phyloP scores from a whole-genome alignment of 1,139 yeast genomes.

The Pneumocystis canis region DNA sequence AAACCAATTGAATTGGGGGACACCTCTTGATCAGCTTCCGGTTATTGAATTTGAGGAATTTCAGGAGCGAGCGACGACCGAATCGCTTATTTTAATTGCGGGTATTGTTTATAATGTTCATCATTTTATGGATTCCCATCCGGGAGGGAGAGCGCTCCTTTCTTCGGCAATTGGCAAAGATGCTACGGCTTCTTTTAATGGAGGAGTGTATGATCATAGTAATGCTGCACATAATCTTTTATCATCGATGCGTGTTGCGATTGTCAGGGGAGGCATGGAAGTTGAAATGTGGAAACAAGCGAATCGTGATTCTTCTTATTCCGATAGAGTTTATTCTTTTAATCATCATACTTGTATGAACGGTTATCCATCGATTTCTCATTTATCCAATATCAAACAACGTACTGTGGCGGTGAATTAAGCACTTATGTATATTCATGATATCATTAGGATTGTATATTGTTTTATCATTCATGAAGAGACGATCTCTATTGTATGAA shows the following conservation, averaged over 20 bases:
- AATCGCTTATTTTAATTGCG: constrained; percentile 62
- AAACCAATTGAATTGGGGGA: constrained; percentile 79
- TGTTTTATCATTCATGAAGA: too few species aligned
- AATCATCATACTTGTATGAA: constrained; percentile 49
- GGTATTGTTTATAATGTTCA: constrained; percentile 93
- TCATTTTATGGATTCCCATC: constrained; percentile 76
- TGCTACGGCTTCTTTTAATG: constrained; percentile 93
- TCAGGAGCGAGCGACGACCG: constrained; percentile 45
- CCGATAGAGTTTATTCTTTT: constrained; percentile 38
- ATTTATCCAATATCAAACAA: constrained; percentile 12
- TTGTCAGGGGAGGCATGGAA: constrained; percentile 73
- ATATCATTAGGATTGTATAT: neutral
- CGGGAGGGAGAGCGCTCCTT: constrained; percentile 89
- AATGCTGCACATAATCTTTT: constrained; percentile 94
- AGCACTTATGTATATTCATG: too few species aligned
- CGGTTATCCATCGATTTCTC: too few species aligned
- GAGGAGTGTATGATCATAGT: constrained; percentile 93
- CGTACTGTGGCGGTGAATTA: too few species aligned
- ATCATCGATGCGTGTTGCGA: constrained; percentile 92
- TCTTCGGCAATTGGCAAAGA: constrained; percentile 85
- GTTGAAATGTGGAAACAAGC: constrained; percentile 66
- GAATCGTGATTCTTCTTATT: constrained; percentile 36
- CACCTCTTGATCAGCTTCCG: constrained; percentile 68
- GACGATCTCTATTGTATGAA: too few species aligned
- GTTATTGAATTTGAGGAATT: constrained; percentile 83